Evolutionary conservation across 2,329 filamentous ascomycete genomes (phyloP), one percentile per base, ranked within the genome.

Genomic region (Penicillium sp.): DNA sequence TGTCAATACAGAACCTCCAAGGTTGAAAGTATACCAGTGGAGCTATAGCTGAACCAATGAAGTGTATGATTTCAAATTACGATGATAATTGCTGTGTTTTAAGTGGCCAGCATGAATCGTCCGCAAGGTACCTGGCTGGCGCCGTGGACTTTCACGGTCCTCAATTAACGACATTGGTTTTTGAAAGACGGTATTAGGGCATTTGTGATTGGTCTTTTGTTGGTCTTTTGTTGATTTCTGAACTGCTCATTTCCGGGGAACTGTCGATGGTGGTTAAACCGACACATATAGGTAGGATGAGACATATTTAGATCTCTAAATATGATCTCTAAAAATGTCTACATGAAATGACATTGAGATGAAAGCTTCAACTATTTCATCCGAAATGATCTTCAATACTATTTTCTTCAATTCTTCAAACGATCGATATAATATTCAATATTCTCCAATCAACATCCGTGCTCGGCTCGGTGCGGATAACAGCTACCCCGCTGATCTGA

Each of bases 91-190:
- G 37, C 32, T 14, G 53, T 22, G 13, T 44, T 61, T 10, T 64
- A 49, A 53, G 31, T 65, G 64, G 64, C 49, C 55, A 32, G 31
- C 14, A 9, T 14, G 34, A 29, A 20, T 34, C 13, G 58, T 45
- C 61, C 53, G 22, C 62, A 66, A 66, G 64, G 64, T 65, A 64
- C 64, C 51, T 64, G 47, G 10, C 31, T 43, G 39, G 48, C 43
- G 34, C 32, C 24, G 52, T 38, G 57, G 58, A 57, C 62, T 45
- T 60, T 57, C 64, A 66, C 62, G 64, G 64, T 66, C 62, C 64
- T 49, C 62, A 61, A 53, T 58, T 48, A 39, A 56, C 10, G 40
- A 38, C 10, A 34, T 14, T 14, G 24, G 22, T 6, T 45, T 37
- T 35, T 43, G 53, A 55, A 62, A 58, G 42, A 35, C 11, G 32